These are phyloP conservation scores for Aspergillus brunneoviolaceus DNA, from an alignment of 2,329 filamentous ascomycete genomes.

Conservation along the genomic window DNA sequence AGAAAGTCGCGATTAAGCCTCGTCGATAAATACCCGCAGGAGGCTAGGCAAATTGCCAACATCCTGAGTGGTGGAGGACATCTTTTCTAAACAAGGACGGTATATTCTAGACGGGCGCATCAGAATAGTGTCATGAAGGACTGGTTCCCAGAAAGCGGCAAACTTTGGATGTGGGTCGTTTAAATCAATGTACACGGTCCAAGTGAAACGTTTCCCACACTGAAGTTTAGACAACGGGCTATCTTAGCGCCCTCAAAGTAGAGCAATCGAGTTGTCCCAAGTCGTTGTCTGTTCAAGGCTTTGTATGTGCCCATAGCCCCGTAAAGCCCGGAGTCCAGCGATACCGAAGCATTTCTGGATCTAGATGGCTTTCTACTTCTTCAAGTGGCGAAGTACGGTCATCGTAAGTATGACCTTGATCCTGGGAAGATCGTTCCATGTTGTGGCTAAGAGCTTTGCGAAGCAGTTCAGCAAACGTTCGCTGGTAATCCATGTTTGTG, in stretches of 20 bases:
- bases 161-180: neutral
- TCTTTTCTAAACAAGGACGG: neutral
- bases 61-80: neutral
- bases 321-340: conserved; percentile 2
- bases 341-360: conserved; percentile 5
- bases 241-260: too few species aligned
- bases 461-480: conserved; percentile 1
- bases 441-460: neutral
- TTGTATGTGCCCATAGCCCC: neutral
- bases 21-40: neutral
- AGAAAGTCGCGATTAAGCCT: neutral
- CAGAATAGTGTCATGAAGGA: too few species aligned
- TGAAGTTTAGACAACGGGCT: too few species aligned
- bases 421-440: neutral
- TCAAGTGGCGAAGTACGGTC: neutral
- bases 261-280: too few species aligned
- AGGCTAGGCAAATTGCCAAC: neutral
- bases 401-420: neutral
- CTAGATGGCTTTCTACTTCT: neutral
- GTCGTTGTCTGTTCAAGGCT: too few species aligned
- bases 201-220: too few species aligned
- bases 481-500: conserved; percentile 6
- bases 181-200: too few species aligned
- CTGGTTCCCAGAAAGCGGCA: neutral
- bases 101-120: too few species aligned